Conservation (phyloP, 2,329 filamentous ascomycete species). For the Fusarium palustre region DNA sequence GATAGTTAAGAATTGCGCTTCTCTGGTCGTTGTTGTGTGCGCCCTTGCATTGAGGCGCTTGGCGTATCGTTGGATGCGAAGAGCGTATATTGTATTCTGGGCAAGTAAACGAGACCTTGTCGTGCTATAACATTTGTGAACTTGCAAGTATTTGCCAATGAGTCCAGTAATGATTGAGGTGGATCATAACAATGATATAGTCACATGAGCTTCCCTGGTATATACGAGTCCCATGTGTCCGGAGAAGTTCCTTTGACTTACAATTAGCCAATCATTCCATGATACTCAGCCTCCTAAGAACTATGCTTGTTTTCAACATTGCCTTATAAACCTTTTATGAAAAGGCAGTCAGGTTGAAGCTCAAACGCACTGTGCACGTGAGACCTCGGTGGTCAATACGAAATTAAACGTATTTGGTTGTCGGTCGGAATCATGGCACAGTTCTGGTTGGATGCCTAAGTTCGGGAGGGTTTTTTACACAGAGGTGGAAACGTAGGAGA, state of each 20-base stretch:
- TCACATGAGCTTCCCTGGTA: background rate
- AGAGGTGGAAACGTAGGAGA: background rate
- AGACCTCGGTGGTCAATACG: slow-evolving; percentile 14
- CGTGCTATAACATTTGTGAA: background rate
- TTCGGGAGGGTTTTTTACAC: background rate
- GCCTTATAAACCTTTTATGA: background rate
- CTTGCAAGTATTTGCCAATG: background rate
- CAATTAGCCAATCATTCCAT: background rate
- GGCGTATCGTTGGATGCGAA: background rate
- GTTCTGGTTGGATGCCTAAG: slow-evolving; percentile 1
- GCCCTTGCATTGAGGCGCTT: background rate
- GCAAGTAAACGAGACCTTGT: background rate
- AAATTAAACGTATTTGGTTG: background rate
- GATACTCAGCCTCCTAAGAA: background rate
- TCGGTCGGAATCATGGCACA: slow-evolving; percentile 15
- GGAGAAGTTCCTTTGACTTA: background rate
- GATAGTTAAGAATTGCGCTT: background rate
- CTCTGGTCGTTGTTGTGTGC: background rate
- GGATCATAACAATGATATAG: background rate
- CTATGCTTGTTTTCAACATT: background rate
- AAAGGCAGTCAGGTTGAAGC: background rate
- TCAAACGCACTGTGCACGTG: slow-evolving; percentile 9
- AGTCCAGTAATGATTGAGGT: background rate
- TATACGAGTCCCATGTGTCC: background rate
- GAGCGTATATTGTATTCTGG: background rate